Base-by-base conservation (phyloP, 768 basidiomycete genomes). In the Tremella fuciformis region DNA sequence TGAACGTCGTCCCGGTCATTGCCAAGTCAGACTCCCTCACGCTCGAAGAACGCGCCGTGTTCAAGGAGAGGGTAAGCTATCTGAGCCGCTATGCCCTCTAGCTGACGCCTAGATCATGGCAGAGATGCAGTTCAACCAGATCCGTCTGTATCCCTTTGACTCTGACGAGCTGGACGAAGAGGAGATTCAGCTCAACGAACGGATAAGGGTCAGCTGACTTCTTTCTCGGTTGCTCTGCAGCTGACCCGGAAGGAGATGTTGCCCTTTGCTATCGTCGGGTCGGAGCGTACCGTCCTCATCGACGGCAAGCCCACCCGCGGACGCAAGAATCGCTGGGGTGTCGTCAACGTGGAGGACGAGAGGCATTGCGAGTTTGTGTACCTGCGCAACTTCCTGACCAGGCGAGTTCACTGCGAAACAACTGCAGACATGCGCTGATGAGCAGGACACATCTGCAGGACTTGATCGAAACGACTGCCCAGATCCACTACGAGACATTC, bases 401-500 rank as follows among this genome's bases (percentile, higher is more conserved):
- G 88, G 87, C 88, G 53, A 41, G 85, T 75, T 8, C 11, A 22
- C 29, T 19, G 6, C 19, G 50, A 24, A 41, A 8, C 9, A 19
- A 24, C 2, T 21, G 38, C 25, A 15, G 26, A 11, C 11, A 13
- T 25, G 22, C 24, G 37, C 44, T 59, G 37, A 50, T 19, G 25
- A 49, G 48, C 60, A 88, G 93, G 79, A 94, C 94, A 26, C 96
- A 99, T 80, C 78, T 99, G 74, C 94, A 99, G 78, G 94, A 98
- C 74, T 80, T 99, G 76, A 99, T 99, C 76, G 94, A 99, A 82
- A 96, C 94, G 56, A 98, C 96, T 9, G 92, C 96, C 11, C 89
- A 93, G 78, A 96, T 94, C 77, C 94, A 99, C 80, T 99, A 98
- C 77, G 94, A 99, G 81, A 91, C 93, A 8, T 99, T 99, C 91